A percentile compares a stretch with the other conserved stretches of the same genome.
These are phyloP conservation scores for Naganishia kalamii DNA, from an alignment of 768 basidiomycete species.

Conservation along the genomic window DNA sequence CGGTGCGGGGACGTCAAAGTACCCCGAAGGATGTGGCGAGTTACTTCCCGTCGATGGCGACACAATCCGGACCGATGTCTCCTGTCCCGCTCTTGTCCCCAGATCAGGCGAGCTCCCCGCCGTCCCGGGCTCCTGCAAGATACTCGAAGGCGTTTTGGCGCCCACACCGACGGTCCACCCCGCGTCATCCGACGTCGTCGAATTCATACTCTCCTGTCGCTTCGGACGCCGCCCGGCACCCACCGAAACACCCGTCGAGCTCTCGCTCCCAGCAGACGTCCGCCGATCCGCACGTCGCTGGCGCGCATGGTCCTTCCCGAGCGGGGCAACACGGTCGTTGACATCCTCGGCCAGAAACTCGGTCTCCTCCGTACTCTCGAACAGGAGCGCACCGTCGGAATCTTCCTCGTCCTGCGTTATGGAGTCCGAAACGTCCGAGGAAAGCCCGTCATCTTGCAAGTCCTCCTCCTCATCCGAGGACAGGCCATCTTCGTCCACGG, in stretches of 20 bases:
- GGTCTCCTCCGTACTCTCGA: constrained; percentile 36
- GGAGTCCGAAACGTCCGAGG: constrained; percentile 49
- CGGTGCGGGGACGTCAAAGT: constrained; percentile 16
- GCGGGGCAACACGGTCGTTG: constrained; percentile 3
- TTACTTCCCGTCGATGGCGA: background rate
- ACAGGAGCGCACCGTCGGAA: constrained; percentile 44
- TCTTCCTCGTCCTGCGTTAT: constrained; percentile 51
- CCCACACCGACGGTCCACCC: background rate
- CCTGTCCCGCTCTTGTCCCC: background rate
- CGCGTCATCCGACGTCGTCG: constrained; percentile 6
- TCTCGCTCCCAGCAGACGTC: background rate
- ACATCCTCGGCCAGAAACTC: constrained; percentile 20
- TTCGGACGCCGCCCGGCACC: background rate
- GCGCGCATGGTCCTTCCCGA: constrained; percentile 22
- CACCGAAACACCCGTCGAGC: constrained; percentile 18
- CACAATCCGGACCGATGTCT: background rate
- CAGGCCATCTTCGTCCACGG: constrained; percentile 62
- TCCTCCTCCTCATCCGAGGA: constrained; percentile 49
- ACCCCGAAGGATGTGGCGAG: background rate
- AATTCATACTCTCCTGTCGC: constrained; percentile 9
- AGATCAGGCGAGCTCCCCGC: background rate
- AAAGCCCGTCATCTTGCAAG: constrained; percentile 68
- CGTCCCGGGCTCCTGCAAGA: background rate
- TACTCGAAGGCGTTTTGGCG: background rate
- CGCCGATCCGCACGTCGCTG: background rate